These are phyloP conservation scores for Irpex rosettiformis DNA, from an alignment of 1,284 basidiomycete genomes.

Conservation along the genomic window DNA sequence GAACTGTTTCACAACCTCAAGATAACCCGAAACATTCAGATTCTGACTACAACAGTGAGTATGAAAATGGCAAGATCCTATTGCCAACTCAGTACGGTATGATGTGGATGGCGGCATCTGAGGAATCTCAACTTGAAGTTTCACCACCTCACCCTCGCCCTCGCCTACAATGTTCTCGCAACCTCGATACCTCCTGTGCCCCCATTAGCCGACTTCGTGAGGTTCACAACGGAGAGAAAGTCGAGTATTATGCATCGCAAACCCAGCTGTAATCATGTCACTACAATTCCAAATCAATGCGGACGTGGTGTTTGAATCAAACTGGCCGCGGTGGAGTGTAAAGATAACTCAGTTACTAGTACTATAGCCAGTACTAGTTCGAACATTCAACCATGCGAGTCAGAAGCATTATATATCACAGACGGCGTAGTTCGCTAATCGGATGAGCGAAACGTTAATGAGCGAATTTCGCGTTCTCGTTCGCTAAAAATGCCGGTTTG, in stretches of 20 bases:
- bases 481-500: background rate
- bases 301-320: background rate
- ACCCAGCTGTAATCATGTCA: background rate
- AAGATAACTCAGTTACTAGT: background rate
- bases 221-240: background rate
- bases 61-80: background rate
- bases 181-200: background rate
- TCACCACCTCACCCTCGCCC: background rate
- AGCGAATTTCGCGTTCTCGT: background rate
- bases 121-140: background rate
- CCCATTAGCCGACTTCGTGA: background rate
- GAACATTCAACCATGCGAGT: background rate
- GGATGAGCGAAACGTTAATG: background rate
- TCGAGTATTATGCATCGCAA: background rate
- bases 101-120: background rate
- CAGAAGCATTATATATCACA: background rate
- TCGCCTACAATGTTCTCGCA: background rate
- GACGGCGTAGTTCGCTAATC: background rate
- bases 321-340: background rate
- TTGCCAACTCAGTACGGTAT: background rate
- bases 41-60: background rate
- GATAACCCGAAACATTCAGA: background rate
- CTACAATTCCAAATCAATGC: background rate
- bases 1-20: background rate
- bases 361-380: background rate